Evolutionary conservation across 306 rosid species (phyloP).

Genomic region (Neltuma alba): DNA sequence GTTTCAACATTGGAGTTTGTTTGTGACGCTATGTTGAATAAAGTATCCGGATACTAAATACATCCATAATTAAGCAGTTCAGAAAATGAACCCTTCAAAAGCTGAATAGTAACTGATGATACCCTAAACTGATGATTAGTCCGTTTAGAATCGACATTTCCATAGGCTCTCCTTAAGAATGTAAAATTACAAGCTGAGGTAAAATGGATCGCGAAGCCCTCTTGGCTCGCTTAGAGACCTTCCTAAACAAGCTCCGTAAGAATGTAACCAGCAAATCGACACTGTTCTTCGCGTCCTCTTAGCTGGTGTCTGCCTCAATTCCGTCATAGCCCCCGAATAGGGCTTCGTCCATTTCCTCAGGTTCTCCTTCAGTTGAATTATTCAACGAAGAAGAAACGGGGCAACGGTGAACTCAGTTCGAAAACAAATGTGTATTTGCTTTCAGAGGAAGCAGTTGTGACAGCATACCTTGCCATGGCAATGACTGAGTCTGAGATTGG

Average conservation of each 20-base stretch:
- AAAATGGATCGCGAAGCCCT: slow-evolving; percentile 71
- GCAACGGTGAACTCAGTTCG: neutral
- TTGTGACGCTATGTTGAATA: slow-evolving; percentile 48
- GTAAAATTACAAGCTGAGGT: slow-evolving; percentile 63
- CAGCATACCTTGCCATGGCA: slow-evolving; percentile 41
- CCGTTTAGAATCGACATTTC: neutral
- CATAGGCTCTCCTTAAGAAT: neutral
- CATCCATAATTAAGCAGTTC: neutral
- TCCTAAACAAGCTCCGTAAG: slow-evolving; percentile 68
- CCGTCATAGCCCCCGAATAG: slow-evolving; percentile 51
- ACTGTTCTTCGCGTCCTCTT: slow-evolving; percentile 66
- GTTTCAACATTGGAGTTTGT: slow-evolving; percentile 44
- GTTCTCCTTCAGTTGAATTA: slow-evolving; percentile 46
- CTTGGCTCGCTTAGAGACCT: slow-evolving; percentile 67
- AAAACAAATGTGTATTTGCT: neutral
- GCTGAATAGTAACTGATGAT: neutral
- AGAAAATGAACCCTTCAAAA: neutral
- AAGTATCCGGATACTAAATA: slow-evolving; percentile 11
- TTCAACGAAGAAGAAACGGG: slow-evolving; percentile 40
- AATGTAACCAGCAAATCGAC: slow-evolving; percentile 66
- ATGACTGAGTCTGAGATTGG: slow-evolving; percentile 33
- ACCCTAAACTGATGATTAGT: neutral
- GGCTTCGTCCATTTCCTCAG: slow-evolving; percentile 46
- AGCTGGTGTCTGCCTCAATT: slow-evolving; percentile 50
- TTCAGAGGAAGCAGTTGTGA: neutral